A percentile compares a stretch with the other conserved stretches of the same genome.
These are phyloP conservation scores for Trichoderma parareesei DNA, from an alignment of 495 filamentous ascomycete species.

Conservation along the genomic window DNA sequence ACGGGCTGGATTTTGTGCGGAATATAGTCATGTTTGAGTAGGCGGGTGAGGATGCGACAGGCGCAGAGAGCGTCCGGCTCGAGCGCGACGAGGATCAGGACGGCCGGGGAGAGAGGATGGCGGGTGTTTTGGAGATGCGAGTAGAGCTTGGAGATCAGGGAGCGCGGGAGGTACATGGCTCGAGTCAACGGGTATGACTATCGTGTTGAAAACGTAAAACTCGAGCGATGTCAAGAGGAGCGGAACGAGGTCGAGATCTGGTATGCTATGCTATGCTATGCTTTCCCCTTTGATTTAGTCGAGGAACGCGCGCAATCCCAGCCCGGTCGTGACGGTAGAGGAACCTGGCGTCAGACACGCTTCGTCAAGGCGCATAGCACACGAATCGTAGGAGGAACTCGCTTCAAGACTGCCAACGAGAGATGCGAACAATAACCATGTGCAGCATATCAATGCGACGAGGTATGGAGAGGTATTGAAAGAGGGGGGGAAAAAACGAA, in stretches of 20 bases:
- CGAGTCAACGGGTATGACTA: constrained; percentile 18
- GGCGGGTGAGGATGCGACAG: constrained; percentile 80
- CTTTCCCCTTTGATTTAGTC: too few species aligned
- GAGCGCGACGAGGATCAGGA: constrained; percentile 87
- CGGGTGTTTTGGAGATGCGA: constrained; percentile 71
- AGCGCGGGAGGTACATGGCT: constrained; percentile 88
- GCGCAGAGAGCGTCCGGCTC: constrained; percentile 95
- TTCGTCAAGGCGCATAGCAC: constrained; percentile 4
- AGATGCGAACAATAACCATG: not conserved
- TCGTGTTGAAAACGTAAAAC: constrained; percentile 13
- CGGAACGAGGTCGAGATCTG: too few species aligned
- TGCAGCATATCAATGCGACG: constrained; percentile 6
- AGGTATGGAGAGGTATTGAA: too few species aligned
- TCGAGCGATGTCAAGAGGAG: too few species aligned
- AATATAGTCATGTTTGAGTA: constrained; percentile 94
- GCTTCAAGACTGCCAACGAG: not conserved
- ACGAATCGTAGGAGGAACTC: not conserved
- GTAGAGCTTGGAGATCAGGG: constrained; percentile 84
- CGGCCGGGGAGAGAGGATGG: constrained; percentile 75
- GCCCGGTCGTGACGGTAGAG: constrained; percentile 6
- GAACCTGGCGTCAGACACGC: constrained; percentile 6
- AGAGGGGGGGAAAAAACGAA: not conserved
- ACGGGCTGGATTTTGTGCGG: constrained; percentile 97
- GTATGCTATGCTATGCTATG: too few species aligned
- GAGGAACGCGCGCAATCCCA: not conserved